phyloP scores from a whole-genome alignment of 2,329 filamentous ascomycete genomes.

The Capronia coronata region DNA sequence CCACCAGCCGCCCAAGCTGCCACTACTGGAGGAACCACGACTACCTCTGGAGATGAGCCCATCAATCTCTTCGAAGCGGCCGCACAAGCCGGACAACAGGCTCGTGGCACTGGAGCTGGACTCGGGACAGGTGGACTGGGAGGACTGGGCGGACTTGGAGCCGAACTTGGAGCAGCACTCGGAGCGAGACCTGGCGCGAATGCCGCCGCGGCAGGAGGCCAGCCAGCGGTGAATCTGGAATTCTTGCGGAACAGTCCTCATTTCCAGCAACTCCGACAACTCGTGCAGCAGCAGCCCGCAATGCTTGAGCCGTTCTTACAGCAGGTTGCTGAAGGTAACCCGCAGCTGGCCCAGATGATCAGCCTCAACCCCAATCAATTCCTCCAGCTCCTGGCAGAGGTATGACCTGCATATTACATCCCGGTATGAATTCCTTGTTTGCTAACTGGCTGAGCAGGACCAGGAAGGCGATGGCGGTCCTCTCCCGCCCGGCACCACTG shows the following conservation, averaged over 20 bases:
- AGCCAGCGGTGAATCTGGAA: conserved; percentile 70
- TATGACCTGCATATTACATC: conserved; percentile 1
- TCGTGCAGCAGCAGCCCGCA: conserved; percentile 94
- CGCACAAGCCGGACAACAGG: conserved; percentile 59
- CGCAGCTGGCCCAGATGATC: conserved; percentile 86
- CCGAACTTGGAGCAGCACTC: conserved; percentile 34
- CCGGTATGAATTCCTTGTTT: not conserved
- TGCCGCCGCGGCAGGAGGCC: conserved; percentile 36
- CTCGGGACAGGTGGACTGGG: conserved; percentile 41
- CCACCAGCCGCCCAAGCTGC: conserved; percentile 35
- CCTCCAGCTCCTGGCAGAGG: conserved; percentile 75
- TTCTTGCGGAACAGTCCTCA: conserved; percentile 93
- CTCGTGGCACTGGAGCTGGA: conserved; percentile 31
- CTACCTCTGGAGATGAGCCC: conserved; percentile 51
- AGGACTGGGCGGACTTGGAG: conserved; percentile 29
- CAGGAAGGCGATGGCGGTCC: conserved; percentile 66
- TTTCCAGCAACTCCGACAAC: conserved; percentile 94
- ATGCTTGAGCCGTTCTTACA: conserved; percentile 98
- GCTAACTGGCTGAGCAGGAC: conserved; percentile 41
- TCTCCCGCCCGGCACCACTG: conserved; percentile 78
- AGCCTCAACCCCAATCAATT: conserved; percentile 90
- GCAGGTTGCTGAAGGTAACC: conserved; percentile 90
- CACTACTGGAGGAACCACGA: conserved; percentile 35
- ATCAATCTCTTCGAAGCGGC: conserved; percentile 92
- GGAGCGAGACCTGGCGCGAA: conserved; percentile 38